Percentiles rank a stretch among this genome's conserved stretches.
Evolutionary conservation across 2,329 filamentous ascomycete species (phyloP).

Genomic region (Hypoxylon sp.): DNA sequence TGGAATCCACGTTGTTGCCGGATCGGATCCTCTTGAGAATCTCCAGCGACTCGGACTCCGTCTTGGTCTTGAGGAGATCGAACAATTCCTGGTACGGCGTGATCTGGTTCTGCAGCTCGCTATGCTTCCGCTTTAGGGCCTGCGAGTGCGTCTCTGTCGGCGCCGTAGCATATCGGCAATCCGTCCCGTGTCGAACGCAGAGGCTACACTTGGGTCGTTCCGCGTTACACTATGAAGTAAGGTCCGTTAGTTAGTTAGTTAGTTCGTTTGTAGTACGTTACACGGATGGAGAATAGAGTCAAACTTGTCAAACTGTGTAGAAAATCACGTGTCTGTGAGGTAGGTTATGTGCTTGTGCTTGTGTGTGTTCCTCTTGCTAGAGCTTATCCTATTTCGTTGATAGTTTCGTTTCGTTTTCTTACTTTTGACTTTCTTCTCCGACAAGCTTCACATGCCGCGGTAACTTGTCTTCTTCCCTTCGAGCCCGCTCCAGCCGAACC

Average conservation of each 20-base stretch:
- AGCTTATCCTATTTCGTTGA: too few species aligned
- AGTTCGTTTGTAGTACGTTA: constrained; percentile 1
- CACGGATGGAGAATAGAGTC: too few species aligned
- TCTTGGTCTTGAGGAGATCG: constrained; percentile 36
- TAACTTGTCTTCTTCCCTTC: constrained; percentile 31
- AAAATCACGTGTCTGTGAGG: too few species aligned
- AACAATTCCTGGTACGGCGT: constrained; percentile 44
- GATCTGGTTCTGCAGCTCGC: constrained; percentile 42
- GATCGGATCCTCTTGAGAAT: constrained; percentile 49
- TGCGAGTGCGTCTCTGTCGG: constrained; percentile 46
- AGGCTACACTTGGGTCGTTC: constrained; percentile 44
- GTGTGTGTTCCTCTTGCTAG: too few species aligned
- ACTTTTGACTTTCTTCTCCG: constrained; percentile 47
- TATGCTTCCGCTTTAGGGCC: constrained; percentile 46
- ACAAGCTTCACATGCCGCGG: constrained; percentile 46
- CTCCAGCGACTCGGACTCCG: constrained; percentile 46
- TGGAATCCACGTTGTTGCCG: constrained; percentile 44
- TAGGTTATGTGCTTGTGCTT: too few species aligned
- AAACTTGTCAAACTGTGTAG: too few species aligned
- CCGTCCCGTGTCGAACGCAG: constrained; percentile 42
- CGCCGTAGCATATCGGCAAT: constrained; percentile 45
- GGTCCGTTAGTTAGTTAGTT: not conserved
- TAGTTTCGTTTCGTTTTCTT: constrained; percentile 9
- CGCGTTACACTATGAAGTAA: constrained; percentile 43
- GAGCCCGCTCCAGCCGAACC: constrained; percentile 7